Evolutionary conservation across 179 eudicot genomes (phyloP), one percentile per base, ranked within the genome.

Genomic region (Heliamphora pulchella): DNA sequence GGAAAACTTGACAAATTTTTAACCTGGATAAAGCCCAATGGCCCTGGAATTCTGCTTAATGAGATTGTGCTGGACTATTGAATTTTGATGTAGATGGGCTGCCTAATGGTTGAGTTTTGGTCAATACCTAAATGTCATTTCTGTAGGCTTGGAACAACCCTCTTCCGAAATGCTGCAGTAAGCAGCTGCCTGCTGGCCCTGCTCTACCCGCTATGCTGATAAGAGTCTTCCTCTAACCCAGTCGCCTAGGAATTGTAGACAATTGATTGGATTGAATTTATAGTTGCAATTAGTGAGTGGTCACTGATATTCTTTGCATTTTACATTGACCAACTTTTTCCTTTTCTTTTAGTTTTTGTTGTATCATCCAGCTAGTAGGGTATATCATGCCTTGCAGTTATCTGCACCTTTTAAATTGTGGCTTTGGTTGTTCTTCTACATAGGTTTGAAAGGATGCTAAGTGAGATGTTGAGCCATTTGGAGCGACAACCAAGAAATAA

Each of bases 401-500:
- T 65, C 51, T 74, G n/a, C 48, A 70, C 65, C n/a, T 54, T 68
- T 63, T 70, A 47, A 31, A 62, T 31, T 4, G 41, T 1, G 65
- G 63, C 75, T 61, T 76, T 13, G 43, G n/a, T 72, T 62, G 48
- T 80, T 15, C 47, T 75, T 74, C 39, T 63, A 11, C 78, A 2
- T 81, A 96, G 98, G 99, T 88, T 82, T 87, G 98, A 96, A 86
- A 94, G 78, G 91, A 80, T 92, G 80, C 85, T 94, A 18, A 90
- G 85, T 84, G 98, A 94, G 89, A 96, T 96, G 99, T 79, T 94
- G 79, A 87, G 93, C 84, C 98, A 94, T 85, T 86, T 94, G 83
- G 97, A 91, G 84, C 90, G 99, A 78, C 97, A 94, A 80, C 95
- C 99, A 79, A 87, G 93, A 87, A 85, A 91, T 82, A 91, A 88